These are phyloP conservation scores for Arthrobotrys musiformis DNA, from an alignment of 2,329 filamentous ascomycete species.

Conservation along the genomic window DNA sequence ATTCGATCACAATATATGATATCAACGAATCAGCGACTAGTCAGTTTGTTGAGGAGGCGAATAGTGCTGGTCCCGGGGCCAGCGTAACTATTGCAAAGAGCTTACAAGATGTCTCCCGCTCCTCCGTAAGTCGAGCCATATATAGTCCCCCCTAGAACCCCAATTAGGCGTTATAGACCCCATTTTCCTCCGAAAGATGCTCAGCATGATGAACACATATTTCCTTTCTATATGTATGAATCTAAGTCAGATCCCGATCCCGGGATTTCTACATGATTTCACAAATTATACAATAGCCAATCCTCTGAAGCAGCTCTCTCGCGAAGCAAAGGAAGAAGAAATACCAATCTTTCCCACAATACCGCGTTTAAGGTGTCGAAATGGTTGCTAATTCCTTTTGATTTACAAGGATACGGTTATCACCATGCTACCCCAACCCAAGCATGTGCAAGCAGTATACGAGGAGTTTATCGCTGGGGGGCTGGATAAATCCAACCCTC, in stretches of 20 bases:
- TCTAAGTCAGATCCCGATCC: constrained; percentile 76
- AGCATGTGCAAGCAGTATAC: constrained; percentile 87
- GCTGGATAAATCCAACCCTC: constrained; percentile 62
- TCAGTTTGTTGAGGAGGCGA: constrained; percentile 69
- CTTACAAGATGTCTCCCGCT: constrained; percentile 73
- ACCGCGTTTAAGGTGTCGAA: constrained; percentile 56
- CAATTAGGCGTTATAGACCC: neutral
- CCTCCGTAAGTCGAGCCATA: constrained; percentile 69
- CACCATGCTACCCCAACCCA: constrained; percentile 87
- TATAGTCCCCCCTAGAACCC: neutral
- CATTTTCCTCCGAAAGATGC: neutral
- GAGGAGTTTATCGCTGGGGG: constrained; percentile 67
- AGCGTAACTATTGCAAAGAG: constrained; percentile 69
- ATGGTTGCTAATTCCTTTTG: constrained; percentile 48
- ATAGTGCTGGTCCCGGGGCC: constrained; percentile 60
- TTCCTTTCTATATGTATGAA: constrained; percentile 69
- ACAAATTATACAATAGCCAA: constrained; percentile 73
- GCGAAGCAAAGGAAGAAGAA: neutral
- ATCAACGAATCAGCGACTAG: constrained; percentile 70
- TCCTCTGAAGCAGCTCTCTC: constrained; percentile 71
- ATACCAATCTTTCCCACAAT: neutral
- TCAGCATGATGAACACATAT: constrained; percentile 67
- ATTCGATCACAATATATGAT: constrained; percentile 74
- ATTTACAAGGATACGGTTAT: constrained; percentile 79
- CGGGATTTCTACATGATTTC: constrained; percentile 71